phyloP scores from a whole-genome alignment of 1,139 yeast species.

The Sugiyamaella sp. region DNA sequence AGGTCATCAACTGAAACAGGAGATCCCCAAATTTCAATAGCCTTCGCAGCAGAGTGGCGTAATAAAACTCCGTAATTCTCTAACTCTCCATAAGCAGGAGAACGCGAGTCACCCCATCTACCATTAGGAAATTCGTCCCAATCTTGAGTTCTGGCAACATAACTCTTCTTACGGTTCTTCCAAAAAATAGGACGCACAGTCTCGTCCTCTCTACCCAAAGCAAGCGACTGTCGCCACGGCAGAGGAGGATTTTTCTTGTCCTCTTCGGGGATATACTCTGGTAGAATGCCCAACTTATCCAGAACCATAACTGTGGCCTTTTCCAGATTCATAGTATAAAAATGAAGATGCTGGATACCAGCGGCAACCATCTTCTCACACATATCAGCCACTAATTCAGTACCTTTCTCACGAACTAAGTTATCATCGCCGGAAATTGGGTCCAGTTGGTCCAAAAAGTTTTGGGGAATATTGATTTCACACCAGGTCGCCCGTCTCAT shows the following conservation, averaged over 20 bases:
- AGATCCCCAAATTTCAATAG: conserved; percentile 83
- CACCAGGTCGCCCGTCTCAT: conserved; percentile 95
- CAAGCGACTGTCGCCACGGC: conserved; percentile 91
- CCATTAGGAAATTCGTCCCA: conserved; percentile 98
- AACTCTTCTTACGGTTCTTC: conserved; percentile 92
- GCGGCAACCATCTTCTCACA: conserved; percentile 71
- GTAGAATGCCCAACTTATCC: conserved; percentile 66
- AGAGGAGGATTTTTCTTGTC: conserved; percentile 41
- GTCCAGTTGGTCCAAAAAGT: conserved; percentile 69
- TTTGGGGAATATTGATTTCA: conserved; percentile 74
- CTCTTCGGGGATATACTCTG: conserved; percentile 32
- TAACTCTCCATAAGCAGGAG: conserved; percentile 92
- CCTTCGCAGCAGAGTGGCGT: conserved; percentile 59
- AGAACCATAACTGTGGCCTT: conserved; percentile 86
- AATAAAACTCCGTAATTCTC: conserved; percentile 62
- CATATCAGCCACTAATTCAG: conserved; percentile 81
- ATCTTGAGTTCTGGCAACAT: conserved; percentile 84
- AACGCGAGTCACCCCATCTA: conserved; percentile 91
- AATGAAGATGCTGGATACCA: conserved; percentile 86
- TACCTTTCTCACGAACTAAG: conserved; percentile 83
- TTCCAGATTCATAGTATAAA: conserved; percentile 95
- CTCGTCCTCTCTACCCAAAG: conserved; percentile 80
- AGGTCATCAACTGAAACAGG: conserved; percentile 66
- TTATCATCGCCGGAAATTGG: conserved; percentile 91
- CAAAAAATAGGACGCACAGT: conserved; percentile 93